A percentile compares a stretch with the other conserved stretches of the same genome.
phyloP scores from a whole-genome alignment of 2,329 filamentous ascomycete genomes.

The Corniculantispora saksenae region DNA sequence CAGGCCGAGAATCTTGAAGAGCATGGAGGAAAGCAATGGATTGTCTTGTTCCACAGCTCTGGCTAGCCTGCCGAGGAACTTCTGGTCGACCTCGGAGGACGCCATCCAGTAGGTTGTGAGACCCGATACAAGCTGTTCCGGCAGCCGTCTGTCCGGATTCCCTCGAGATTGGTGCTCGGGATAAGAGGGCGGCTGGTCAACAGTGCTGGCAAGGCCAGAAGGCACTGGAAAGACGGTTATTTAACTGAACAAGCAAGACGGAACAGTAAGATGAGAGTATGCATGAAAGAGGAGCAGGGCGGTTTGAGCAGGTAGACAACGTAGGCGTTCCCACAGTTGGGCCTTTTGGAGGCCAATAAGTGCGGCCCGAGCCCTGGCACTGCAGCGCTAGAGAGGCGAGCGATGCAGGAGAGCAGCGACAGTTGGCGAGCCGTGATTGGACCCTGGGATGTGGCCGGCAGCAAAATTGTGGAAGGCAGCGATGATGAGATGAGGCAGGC shows the following conservation, averaged over 20 bases:
- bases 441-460: slow-evolving; percentile 1
- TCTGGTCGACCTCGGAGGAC: slow-evolving; percentile 95
- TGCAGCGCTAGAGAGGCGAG: slow-evolving; percentile 18
- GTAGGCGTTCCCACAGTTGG: slow-evolving; percentile 17
- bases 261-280: slow-evolving; percentile 25
- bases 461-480: slow-evolving; percentile 5
- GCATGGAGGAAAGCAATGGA: slow-evolving; percentile 74
- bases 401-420: slow-evolving; percentile 28
- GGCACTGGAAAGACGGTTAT: slow-evolving; percentile 16
- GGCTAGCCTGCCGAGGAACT: slow-evolving; percentile 89
- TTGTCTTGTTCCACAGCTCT: slow-evolving; percentile 76
- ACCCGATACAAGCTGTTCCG: slow-evolving; percentile 13
- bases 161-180: slow-evolving; percentile 2
- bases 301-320: slow-evolving; percentile 8
- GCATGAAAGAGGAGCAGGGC: slow-evolving; percentile 26
- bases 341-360: slow-evolving; percentile 13
- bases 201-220: slow-evolving; percentile 11
- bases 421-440: slow-evolving; percentile 41
- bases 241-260: slow-evolving; percentile 17
- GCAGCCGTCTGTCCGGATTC: slow-evolving; percentile 4
- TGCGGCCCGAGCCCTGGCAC: slow-evolving; percentile 18
- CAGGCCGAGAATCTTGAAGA: slow-evolving; percentile 89
- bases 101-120: slow-evolving; percentile 64
- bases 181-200: slow-evolving; percentile 8
- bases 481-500: background rate